These are phyloP conservation scores for Suillus plorans DNA, from an alignment of 768 basidiomycete species.

Conservation along the genomic window DNA sequence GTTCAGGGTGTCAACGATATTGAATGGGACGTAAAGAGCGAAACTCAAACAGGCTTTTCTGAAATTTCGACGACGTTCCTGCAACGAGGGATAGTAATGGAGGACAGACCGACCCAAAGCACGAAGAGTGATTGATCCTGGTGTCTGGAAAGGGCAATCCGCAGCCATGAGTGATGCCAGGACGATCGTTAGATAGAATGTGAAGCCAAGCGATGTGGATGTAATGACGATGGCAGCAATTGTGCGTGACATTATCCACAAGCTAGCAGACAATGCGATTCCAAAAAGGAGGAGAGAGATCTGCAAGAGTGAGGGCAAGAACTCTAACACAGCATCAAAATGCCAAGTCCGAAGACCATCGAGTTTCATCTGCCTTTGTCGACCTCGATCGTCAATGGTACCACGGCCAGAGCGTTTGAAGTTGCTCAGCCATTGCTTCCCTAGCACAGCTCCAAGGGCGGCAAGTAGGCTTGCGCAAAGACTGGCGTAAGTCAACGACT, in stretches of 20 bases:
- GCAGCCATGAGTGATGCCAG: conserved; percentile 6
- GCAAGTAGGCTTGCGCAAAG: conserved; percentile 15
- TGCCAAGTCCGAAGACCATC: conserved; percentile 11
- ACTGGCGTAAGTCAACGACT: conserved; percentile 16
- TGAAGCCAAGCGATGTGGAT: background rate
- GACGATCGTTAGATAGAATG: conserved; percentile 9
- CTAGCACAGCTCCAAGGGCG: conserved; percentile 13
- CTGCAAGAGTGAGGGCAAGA: conserved; percentile 9
- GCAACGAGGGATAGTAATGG: background rate
- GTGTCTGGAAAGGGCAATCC: conserved; percentile 9
- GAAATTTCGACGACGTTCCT: background rate
- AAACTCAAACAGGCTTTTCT: background rate
- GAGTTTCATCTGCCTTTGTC: conserved; percentile 10
- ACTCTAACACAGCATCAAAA: conserved; percentile 5
- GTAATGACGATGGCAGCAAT: conserved; percentile 1
- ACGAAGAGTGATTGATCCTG: conserved; percentile 1
- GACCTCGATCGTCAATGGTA: conserved; percentile 5
- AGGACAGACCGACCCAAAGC: background rate
- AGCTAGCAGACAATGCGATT: conserved; percentile 1
- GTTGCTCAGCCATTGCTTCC: conserved; percentile 11
- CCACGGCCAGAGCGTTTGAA: conserved; percentile 9
- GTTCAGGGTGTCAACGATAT: background rate
- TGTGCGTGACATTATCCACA: background rate
- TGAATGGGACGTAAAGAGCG: conserved; percentile 6
- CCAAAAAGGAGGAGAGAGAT: conserved; percentile 10